Conservation (phyloP, 2,329 filamentous ascomycete genomes). For the Trichoderma citrinoviride region DNA sequence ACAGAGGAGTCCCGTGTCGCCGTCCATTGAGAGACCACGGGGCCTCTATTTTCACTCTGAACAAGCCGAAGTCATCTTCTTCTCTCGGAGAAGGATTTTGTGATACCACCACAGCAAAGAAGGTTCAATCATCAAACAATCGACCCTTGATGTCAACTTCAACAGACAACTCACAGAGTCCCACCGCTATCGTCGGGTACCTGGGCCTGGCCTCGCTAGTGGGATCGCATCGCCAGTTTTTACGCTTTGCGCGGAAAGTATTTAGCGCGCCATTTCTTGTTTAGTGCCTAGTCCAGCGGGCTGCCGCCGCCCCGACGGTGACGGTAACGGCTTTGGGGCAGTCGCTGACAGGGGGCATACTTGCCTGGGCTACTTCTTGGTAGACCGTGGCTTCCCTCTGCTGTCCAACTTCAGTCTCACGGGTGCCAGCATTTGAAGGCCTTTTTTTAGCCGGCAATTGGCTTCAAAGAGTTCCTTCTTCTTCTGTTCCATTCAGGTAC, state of each 20-base stretch:
- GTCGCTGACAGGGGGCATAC: too few species aligned
- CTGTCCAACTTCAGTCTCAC: too few species aligned
- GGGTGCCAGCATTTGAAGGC: neutral
- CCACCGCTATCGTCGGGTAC: neutral
- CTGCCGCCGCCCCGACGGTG: conserved; percentile 10
- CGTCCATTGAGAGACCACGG: neutral
- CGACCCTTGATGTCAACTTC: neutral
- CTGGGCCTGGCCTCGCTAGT: neutral
- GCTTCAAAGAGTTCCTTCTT: too few species aligned
- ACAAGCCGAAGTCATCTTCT: too few species aligned
- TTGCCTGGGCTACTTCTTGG: too few species aligned
- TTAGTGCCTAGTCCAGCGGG: conserved; percentile 1
- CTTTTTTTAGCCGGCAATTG: neutral
- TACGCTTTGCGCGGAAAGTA: conserved; percentile 2
- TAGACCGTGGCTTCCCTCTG: too few species aligned
- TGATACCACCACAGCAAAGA: too few species aligned
- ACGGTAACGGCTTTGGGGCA: conserved; percentile 5
- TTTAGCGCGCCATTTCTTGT: neutral
- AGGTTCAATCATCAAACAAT: too few species aligned
- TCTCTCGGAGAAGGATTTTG: too few species aligned
- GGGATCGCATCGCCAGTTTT: conserved; percentile 10
- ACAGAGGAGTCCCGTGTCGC: neutral
- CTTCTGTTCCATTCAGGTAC: too few species aligned
- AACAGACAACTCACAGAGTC: neutral
- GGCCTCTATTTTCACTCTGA: neutral